Base-by-base conservation (phyloP, 225 moss, liverwort and hornwort genomes). In the Physcomitrium patens region DNA sequence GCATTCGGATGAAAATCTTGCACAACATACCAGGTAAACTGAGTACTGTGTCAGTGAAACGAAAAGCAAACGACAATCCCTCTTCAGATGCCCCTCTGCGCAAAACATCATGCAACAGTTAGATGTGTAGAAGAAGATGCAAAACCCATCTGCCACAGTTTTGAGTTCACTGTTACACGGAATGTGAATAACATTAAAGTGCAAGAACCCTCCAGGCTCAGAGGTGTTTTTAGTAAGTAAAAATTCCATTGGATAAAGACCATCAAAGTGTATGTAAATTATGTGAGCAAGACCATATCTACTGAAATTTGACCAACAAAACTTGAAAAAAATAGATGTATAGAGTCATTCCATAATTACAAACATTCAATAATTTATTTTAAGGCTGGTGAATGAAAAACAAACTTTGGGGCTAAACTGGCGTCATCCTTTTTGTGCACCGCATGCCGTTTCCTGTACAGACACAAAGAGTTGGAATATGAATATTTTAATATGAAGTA, bases 51-150 rank as follows among this genome's bases (percentile, higher is more conserved):
- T 99, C 97, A 28, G 97, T 99, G 76, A 99, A 99, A 23, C 97
- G 91, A 60, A 99, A 99, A 61, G 97, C 97, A 77, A 99, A 99
- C 48, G 97, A 94, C 70, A 99, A 79, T 24, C 94, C 97, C 82
- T 99, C 97, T 79, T 99, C 97, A 46, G 82, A 78, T 82, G 84
- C 91, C 80, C 74, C 93, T 82, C 87, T 93, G 74, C 91, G 79
- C 76, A 47, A 78, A 79, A 73, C 59, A 73, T 61, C 63, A 75
- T 62, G 49, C 7, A 49, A 31, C 70, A 62, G 75, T 81, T 71
- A 84, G 24, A 65, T 18, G 22, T 42, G 63, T 43, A 27, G 12
- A 51, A 62, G 60, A 76, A 57, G 10, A 63, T 43, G 13, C 5
- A 63, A 12, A 48, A 20, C 45, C 49, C 53, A 37, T 37, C 31